Evolutionary conservation across 177 flowering plant species (phyloP).

Genomic region (Telopea speciosissima): DNA sequence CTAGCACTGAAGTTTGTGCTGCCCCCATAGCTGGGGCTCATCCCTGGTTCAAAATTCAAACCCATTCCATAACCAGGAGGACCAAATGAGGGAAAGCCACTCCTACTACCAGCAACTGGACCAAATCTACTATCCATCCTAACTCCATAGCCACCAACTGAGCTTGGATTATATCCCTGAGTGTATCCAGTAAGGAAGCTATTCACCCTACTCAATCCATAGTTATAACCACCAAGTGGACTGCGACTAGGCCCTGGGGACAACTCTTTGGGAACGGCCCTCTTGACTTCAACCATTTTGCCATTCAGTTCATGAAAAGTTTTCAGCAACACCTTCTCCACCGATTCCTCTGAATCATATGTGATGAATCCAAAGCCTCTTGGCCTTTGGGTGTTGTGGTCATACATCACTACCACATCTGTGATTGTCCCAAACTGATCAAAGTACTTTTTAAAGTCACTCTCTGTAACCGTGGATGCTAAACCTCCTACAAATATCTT

Average conservation of each 20-base stretch:
- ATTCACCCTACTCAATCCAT: constrained; percentile 48
- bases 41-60: constrained; percentile 46
- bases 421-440: constrained; percentile 75
- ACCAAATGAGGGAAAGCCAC: constrained; percentile 59
- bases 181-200: constrained; percentile 49
- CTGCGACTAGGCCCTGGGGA: constrained; percentile 70
- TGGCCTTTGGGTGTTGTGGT: constrained; percentile 81
- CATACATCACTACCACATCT: constrained; percentile 87
- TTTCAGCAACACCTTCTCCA: constrained; percentile 58
- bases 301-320: constrained; percentile 81
- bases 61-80: constrained; percentile 57
- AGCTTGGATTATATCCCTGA: constrained; percentile 46
- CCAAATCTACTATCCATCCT: constrained; percentile 62
- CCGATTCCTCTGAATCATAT: constrained; percentile 73
- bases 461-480: constrained; percentile 73
- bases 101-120: constrained; percentile 41
- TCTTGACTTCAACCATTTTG: constrained; percentile 82
- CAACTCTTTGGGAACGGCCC: constrained; percentile 78
- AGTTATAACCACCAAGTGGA: constrained; percentile 60
- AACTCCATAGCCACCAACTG: constrained; percentile 52
- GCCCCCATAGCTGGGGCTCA: constrained; percentile 44
- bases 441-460: constrained; percentile 69
- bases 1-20: constrained; percentile 28
- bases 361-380: constrained; percentile 86
- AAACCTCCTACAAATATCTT: constrained; percentile 88